Evolutionary conservation across 2,329 filamentous ascomycete species (phyloP).

Genomic region (Westerdykella aurantiaca): DNA sequence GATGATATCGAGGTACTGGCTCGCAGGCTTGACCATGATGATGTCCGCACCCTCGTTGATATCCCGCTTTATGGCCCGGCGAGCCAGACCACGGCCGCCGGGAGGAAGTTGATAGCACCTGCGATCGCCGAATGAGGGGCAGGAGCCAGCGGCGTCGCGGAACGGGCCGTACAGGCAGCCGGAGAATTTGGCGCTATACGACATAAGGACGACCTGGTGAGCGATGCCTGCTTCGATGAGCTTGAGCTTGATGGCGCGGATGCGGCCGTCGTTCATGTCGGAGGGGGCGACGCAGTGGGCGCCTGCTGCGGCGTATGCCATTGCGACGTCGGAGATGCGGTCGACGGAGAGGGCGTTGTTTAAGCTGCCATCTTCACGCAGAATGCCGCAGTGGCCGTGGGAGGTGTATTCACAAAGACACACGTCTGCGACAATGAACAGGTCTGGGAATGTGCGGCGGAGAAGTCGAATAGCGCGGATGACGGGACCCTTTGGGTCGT

Average conservation of each 20-base stretch:
- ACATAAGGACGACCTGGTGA: conserved; percentile 90
- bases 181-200: conserved; percentile 95
- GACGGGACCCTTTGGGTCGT: conserved; percentile 88
- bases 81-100: conserved; percentile 82
- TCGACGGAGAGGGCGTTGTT: conserved; percentile 94
- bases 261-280: conserved; percentile 98
- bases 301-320: conserved; percentile 91
- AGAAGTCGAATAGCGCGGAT: conserved; percentile 81
- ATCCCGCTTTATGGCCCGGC: conserved; percentile 83
- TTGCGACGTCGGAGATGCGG: conserved; percentile 92
- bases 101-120: conserved; percentile 96
- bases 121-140: conserved; percentile 87
- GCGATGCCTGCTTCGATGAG: conserved; percentile 91
- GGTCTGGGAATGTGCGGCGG: conserved; percentile 75
- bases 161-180: conserved; percentile 96
- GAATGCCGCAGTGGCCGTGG: conserved; percentile 94
- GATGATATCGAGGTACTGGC: conserved; percentile 95
- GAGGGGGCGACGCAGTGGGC: conserved; percentile 96
- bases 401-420: conserved; percentile 98
- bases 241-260: conserved; percentile 96
- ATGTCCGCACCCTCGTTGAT: conserved; percentile 93
- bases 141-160: conserved; percentile 88
- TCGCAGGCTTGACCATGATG: conserved; percentile 98
- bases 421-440: conserved; percentile 89
- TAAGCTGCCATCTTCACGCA: conserved; percentile 84